Conservation (phyloP, 768 basidiomycete species). For the Tulasnella sp. region DNA sequence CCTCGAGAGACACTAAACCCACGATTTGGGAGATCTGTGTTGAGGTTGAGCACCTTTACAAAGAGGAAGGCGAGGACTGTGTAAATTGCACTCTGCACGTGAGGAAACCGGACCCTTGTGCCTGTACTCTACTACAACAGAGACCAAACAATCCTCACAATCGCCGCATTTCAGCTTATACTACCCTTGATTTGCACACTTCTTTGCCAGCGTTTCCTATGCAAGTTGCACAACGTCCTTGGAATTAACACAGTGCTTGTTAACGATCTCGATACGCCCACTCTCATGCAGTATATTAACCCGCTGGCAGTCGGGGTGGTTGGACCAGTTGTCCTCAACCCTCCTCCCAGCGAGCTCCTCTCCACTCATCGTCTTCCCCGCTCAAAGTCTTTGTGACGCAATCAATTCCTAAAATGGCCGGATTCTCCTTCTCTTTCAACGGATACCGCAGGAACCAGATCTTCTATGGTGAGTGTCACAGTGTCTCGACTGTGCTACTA, state of each 20-base stretch:
- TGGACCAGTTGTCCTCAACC: too few relatives aligned
- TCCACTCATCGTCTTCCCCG: background rate
- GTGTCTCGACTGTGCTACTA: background rate
- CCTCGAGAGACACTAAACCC: too few relatives aligned
- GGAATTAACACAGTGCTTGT: background rate
- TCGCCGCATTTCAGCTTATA: too few relatives aligned
- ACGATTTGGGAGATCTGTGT: too few relatives aligned
- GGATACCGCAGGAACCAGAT: conserved; percentile 6
- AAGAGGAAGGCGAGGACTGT: too few relatives aligned
- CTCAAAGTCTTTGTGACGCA: background rate
- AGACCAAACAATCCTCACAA: too few relatives aligned
- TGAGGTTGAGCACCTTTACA: too few relatives aligned
- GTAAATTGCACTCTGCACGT: too few relatives aligned
- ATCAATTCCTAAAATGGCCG: background rate
- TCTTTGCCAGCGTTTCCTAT: background rate
- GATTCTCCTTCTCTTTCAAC: background rate
- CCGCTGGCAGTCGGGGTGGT: too few relatives aligned
- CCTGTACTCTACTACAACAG: too few relatives aligned
- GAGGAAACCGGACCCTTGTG: too few relatives aligned
- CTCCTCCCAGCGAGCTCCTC: background rate
- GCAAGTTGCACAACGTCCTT: background rate
- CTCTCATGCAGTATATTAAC: too few relatives aligned
- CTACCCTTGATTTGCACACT: background rate
- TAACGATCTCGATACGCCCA: background rate
- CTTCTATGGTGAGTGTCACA: background rate